A percentile compares a stretch with the other conserved stretches of the same genome.
Conservation (phyloP, 2,329 filamentous ascomycete species). For the Stagonosporopsis tanaceti region DNA sequence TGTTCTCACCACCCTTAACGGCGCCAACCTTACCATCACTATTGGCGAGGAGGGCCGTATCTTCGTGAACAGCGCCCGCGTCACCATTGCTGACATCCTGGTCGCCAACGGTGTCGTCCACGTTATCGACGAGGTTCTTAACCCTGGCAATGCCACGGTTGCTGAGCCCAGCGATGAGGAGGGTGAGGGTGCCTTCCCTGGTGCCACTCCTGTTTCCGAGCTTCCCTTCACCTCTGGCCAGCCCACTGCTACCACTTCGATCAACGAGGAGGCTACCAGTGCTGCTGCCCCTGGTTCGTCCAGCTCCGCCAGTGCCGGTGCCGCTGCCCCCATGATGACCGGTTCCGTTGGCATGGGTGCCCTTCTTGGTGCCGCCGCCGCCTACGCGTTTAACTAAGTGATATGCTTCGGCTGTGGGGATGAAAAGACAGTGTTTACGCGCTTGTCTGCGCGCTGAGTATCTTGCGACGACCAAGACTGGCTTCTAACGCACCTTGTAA, state of each 20-base stretch:
- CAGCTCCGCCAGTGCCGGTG: slow-evolving; percentile 25
- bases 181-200: slow-evolving; percentile 62
- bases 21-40: slow-evolving; percentile 52
- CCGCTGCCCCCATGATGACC: slow-evolving; percentile 44
- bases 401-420: neutral
- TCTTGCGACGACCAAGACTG: neutral
- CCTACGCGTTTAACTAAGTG: slow-evolving; percentile 31
- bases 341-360: slow-evolving; percentile 57
- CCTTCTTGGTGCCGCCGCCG: slow-evolving; percentile 57
- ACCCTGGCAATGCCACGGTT: slow-evolving; percentile 57
- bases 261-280: slow-evolving; percentile 46
- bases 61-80: slow-evolving; percentile 56
- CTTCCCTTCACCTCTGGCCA: slow-evolving; percentile 66
- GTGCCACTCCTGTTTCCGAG: slow-evolving; percentile 57
- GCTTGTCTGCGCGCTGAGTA: neutral
- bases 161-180: slow-evolving; percentile 55
- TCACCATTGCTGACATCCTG: slow-evolving; percentile 53
- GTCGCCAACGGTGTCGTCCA: slow-evolving; percentile 58
- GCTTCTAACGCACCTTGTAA: neutral
- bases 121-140: slow-evolving; percentile 66
- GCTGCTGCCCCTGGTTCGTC: slow-evolving; percentile 31
- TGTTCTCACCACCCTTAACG: slow-evolving; percentile 48
- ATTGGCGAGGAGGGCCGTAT: slow-evolving; percentile 42
- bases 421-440: neutral
- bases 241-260: slow-evolving; percentile 54